Evolutionary conservation across 768 basidiomycete genomes (phyloP).

Genomic region (Xerocomellus amylosporus): DNA sequence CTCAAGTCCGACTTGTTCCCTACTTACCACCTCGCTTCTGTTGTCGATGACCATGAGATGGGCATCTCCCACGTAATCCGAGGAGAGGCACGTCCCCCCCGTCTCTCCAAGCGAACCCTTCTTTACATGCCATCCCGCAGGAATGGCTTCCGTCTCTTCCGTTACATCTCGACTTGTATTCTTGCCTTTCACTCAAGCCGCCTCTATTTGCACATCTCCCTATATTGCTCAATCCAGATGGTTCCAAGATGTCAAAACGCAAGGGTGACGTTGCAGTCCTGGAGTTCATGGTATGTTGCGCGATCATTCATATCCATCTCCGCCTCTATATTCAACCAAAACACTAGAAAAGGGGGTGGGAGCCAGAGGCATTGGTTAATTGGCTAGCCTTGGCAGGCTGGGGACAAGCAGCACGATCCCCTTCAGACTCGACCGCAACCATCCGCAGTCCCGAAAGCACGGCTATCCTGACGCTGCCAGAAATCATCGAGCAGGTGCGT

Average conservation of each 20-base stretch:
- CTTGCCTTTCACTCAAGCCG: slow-evolving; percentile 62
- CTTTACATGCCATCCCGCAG: slow-evolving; percentile 36
- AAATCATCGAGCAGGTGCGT: slow-evolving; percentile 64
- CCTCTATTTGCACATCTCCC: slow-evolving; percentile 93
- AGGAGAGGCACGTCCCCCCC: slow-evolving; percentile 64
- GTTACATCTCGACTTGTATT: slow-evolving; percentile 87
- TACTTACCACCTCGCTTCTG: slow-evolving; percentile 94
- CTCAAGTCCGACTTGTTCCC: slow-evolving; percentile 92
- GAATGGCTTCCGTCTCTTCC: slow-evolving; percentile 97
- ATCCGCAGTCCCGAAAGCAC: slow-evolving; percentile 63
- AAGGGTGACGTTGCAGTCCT: slow-evolving; percentile 85
- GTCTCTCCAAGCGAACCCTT: not conserved
- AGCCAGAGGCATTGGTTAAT: slow-evolving; percentile 84
- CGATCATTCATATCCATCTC: not conserved
- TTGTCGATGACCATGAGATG: slow-evolving; percentile 97
- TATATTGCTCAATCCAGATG: slow-evolving; percentile 84
- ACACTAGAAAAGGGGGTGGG: slow-evolving; percentile 78
- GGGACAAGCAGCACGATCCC: slow-evolving; percentile 54
- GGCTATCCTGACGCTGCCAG: slow-evolving; percentile 52
- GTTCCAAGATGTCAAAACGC: slow-evolving; percentile 93
- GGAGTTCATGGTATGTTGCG: slow-evolving; percentile 70
- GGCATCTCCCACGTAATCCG: slow-evolving; percentile 92
- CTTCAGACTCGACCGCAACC: slow-evolving; percentile 20
- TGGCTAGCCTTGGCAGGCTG: slow-evolving; percentile 96
- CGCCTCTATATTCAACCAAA: not conserved